Percentiles rank a stretch among this genome's conserved stretches.
phyloP scores from a whole-genome alignment of 805 yeast genomes.

The Tetrapisispora nanseiensis region DNA sequence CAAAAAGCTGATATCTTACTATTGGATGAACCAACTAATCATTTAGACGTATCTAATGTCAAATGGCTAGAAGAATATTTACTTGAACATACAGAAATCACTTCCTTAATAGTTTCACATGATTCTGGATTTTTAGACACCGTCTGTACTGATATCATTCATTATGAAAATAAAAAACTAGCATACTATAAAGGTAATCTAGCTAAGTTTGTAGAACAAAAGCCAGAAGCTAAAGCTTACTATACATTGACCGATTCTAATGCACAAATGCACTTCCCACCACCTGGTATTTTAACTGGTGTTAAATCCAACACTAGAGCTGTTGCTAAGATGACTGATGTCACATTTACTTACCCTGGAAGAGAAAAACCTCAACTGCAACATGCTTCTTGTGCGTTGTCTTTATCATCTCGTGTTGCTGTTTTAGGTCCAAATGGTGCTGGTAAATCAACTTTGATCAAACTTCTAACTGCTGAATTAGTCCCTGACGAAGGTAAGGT shows the following conservation, averaged over 20 bases:
- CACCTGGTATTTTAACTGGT: constrained; percentile 96
- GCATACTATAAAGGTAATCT: constrained; percentile 94
- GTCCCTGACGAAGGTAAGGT: constrained; percentile 81
- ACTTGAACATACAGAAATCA: constrained; percentile 71
- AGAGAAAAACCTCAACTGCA: constrained; percentile 71
- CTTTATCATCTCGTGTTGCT: constrained; percentile 94
- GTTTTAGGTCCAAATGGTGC: constrained; percentile 98
- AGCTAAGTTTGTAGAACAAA: constrained; percentile 80
- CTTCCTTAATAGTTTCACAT: constrained; percentile 93
- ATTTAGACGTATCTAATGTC: constrained; percentile 88
- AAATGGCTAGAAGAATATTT: constrained; percentile 90
- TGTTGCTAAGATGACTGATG: constrained; percentile 78
- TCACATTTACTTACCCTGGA: constrained; percentile 85
- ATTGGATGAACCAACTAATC: constrained; percentile 97
- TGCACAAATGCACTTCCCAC: constrained; percentile 96
- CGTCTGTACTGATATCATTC: constrained; percentile 94
- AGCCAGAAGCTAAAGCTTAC: constrained; percentile 94
- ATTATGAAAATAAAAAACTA: constrained; percentile 88
- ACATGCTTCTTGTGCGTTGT: constrained; percentile 79
- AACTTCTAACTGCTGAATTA: constrained; percentile 84
- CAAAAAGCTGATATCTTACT: constrained; percentile 92
- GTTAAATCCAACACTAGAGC: constrained; percentile 91
- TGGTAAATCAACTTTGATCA: constrained; percentile 93
- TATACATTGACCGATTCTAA: constrained; percentile 87
- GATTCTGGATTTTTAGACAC: constrained; percentile 93